These are phyloP conservation scores for Rubroshorea leprosula DNA, from an alignment of 345 rosid genomes.

Conservation along the genomic window DNA sequence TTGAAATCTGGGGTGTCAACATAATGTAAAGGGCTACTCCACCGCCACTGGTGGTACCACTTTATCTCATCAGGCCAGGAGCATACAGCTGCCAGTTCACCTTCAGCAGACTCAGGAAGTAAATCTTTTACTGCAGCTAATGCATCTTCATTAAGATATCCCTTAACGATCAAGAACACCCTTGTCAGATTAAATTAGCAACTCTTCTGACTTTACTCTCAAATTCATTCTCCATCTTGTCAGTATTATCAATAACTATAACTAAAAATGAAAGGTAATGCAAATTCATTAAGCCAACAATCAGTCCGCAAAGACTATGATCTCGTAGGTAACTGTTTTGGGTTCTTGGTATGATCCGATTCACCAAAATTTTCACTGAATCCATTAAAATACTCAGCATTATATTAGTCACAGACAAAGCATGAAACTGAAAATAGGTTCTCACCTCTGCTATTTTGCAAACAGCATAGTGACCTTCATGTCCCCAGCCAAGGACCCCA, in stretches of 20 bases:
- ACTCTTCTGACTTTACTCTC: slow-evolving; percentile 5
- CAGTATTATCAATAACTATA: background rate
- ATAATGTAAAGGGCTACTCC: slow-evolving; percentile 89
- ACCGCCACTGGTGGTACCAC: slow-evolving; percentile 42
- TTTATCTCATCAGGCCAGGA: slow-evolving; percentile 86
- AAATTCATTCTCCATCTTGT: background rate
- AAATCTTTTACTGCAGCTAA: slow-evolving; percentile 56
- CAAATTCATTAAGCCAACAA: background rate
- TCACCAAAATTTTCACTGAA: background rate
- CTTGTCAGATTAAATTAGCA: slow-evolving; percentile 10
- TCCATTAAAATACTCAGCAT: background rate
- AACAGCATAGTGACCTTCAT: slow-evolving; percentile 66
- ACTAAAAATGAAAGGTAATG: background rate
- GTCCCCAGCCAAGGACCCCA: slow-evolving; percentile 73
- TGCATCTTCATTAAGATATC: slow-evolving; percentile 61
- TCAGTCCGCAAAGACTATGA: background rate
- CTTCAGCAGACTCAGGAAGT: slow-evolving; percentile 73
- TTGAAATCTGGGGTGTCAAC: slow-evolving; percentile 85
- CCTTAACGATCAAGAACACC: slow-evolving; percentile 28
- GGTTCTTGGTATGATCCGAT: background rate
- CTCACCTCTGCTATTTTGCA: slow-evolving; percentile 88
- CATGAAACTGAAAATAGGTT: background rate
- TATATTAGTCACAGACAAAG: background rate
- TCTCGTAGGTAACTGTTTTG: background rate
- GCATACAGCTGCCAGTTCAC: slow-evolving; percentile 84